Percentiles rank a stretch among this genome's conserved stretches.
Conservation (phyloP, 768 basidiomycete genomes). For the Kwoniella heveanensis region DNA sequence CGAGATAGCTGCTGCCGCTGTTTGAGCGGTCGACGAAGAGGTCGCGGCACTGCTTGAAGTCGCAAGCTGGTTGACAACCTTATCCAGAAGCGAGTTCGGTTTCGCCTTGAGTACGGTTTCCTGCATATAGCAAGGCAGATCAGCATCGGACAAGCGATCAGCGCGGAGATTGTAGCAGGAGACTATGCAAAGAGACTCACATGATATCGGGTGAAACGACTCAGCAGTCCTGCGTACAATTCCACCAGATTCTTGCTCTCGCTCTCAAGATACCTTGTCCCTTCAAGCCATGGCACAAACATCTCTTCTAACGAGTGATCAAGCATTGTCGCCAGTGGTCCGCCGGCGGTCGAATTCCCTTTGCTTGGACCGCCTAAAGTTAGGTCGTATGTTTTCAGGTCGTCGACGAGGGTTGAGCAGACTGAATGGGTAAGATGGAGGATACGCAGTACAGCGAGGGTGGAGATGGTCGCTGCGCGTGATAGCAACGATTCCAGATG, state of each 20-base stretch:
- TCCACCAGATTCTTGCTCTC: constrained; percentile 81
- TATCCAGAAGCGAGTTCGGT: constrained; percentile 71
- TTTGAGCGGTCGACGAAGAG: constrained; percentile 56
- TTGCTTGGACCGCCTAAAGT: constrained; percentile 59
- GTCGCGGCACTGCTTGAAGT: constrained; percentile 64
- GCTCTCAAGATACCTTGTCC: constrained; percentile 83
- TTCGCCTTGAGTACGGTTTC: constrained; percentile 63
- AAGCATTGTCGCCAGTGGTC: constrained; percentile 76
- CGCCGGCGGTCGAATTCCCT: constrained; percentile 56
- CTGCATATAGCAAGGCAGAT: constrained; percentile 27
- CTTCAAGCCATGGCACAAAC: constrained; percentile 91
- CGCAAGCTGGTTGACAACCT: constrained; percentile 85
- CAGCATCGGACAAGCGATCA: not conserved
- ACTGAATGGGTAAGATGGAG: constrained; percentile 83
- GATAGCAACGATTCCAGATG: constrained; percentile 88
- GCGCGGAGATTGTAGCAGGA: not conserved
- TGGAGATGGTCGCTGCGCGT: constrained; percentile 72
- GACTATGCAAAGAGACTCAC: constrained; percentile 61
- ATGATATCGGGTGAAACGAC: constrained; percentile 82
- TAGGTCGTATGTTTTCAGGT: constrained; percentile 86
- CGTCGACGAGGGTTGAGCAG: constrained; percentile 77
- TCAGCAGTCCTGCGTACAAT: constrained; percentile 72
- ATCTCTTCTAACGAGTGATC: constrained; percentile 95
- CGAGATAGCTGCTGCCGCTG: constrained; percentile 78
- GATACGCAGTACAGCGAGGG: constrained; percentile 85